Base-by-base conservation (phyloP, 2,329 filamentous ascomycete genomes). In the Colletotrichum gigasporum region DNA sequence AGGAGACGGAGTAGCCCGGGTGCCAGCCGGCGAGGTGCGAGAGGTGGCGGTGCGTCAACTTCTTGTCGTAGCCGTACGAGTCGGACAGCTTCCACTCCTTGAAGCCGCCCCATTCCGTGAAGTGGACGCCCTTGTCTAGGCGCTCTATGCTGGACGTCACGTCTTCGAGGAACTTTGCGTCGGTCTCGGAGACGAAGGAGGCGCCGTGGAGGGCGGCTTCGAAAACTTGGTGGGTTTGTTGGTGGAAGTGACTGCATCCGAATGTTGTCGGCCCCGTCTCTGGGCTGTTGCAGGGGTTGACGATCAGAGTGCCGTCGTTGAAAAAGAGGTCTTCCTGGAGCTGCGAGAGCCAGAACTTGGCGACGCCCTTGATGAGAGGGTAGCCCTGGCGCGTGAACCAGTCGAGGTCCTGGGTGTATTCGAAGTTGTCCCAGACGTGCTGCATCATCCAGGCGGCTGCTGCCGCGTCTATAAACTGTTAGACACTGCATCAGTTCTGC, bases 361-460 rank as follows among this genome's bases (percentile, higher is more conserved):
- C 80, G 2, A 85, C 76, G 2, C 80, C 82, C 66, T 85, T 86
- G 22, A 88, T 70, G 1, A 88, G 74, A 1, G 82, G 84, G 57
- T 86, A 88, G 0, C 83, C 86, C 6, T 75, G 74, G 5, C 78
- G 11, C 64, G 74, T 22, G 69, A 85, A 76, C 83, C 83, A 87
- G 1, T 72, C 69, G 0, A 68, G 42, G 65, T 87, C 78, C 24
- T 76, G 79, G 2, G 79, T 82, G 68, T 87, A 88, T 32, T 83
- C 81, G 70, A 80, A 89, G 68, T 84, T 80, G 61, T 89, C 85
- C 73, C 80, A 84, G 2, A 89, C 82, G 66, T 88, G 85, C 63
- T 85, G 83, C 79, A 86, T 87, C 76, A 88, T 82, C 87, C 86
- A 89, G 1, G 84, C 84, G 1, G 82, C 80, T 0, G 82, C 77